Base-by-base conservation (phyloP, 1,139 yeast species). In the Candida smagusa region DNA sequence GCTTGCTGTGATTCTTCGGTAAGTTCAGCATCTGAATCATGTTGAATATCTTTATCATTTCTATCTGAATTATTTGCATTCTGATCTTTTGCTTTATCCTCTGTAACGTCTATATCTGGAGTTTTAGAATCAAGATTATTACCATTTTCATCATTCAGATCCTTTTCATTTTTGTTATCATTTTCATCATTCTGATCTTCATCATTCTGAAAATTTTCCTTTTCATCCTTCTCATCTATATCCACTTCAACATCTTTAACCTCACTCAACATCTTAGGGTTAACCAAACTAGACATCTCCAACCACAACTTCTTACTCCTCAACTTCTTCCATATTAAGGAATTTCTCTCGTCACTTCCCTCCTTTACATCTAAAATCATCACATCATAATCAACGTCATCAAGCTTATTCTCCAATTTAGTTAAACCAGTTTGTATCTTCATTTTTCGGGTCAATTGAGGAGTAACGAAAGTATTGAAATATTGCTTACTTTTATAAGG, bases 371-470 rank as follows among this genome's bases (percentile, higher is more conserved):
- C 36, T n/a, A 37, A 41, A 3, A 52, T 39, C 9, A 42, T 40
- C 22, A 40, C 34, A 25, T 40, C 40, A 22, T 41, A 33, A 37
- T 38, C 33, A 22, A 24, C 28, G 7, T 30, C 30, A 5, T 12
- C 22, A 2, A 27, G 26, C 4, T 34, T 27, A 11, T 30, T 30
- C 24, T 41, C 41, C 24, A 65, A 45, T 19, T 48, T 49, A 0
- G 46, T 54, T 16, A 70, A 45, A 0, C 74, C 74, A 3, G 63
- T 56, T n/a, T 36, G 38, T 0, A 56, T 57, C 40, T 57, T 64
- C 75, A 71, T 70, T 40, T 61, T 62, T 28, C 74, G 52, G 0
- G 74, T 60, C 22, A 71, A 55, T 44, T 68, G 74, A 3, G 76
- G 75, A 1, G 77, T 70, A 6, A 63, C 72, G 44, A 62, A 70